Evolutionary conservation across 352 stramenopile genomes (phyloP).

Genomic region (Pythium diclinum): DNA sequence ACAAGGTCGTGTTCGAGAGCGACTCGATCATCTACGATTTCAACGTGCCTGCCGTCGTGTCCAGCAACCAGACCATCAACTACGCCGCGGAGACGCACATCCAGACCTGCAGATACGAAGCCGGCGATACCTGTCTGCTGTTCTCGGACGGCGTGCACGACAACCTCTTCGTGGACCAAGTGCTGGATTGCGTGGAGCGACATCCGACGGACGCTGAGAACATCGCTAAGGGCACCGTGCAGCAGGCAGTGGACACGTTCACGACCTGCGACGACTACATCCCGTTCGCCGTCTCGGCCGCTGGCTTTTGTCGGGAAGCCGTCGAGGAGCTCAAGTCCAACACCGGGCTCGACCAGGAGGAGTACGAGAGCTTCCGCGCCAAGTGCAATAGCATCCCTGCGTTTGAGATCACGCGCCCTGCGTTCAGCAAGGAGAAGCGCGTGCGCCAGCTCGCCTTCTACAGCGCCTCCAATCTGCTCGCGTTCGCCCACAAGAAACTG

Average conservation of each 20-base stretch:
- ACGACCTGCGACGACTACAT: constrained; percentile 64
- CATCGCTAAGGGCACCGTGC: constrained; percentile 71
- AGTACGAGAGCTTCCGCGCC: constrained; percentile 65
- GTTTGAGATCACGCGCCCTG: constrained; percentile 50
- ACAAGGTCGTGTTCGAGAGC: constrained; percentile 78
- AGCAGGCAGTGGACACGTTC: constrained; percentile 71
- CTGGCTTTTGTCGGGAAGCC: constrained; percentile 74
- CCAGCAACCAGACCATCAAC: constrained; percentile 83
- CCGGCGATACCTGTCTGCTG: constrained; percentile 72
- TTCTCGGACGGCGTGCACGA: constrained; percentile 89
- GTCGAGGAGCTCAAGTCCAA: constrained; percentile 75
- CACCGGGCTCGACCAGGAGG: constrained; percentile 51
- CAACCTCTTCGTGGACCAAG: constrained; percentile 85
- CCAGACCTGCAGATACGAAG: constrained; percentile 68
- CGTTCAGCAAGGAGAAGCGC: constrained; percentile 80
- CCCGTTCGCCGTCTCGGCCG: constrained; percentile 80
- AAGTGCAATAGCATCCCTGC: constrained; percentile 76
- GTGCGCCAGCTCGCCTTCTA: constrained; percentile 87
- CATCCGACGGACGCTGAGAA: constrained; percentile 52
- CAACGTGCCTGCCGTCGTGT: constrained; percentile 86
- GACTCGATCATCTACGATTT: constrained; percentile 91
- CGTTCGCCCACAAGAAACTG: constrained; percentile 86
- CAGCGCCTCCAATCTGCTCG: constrained; percentile 84
- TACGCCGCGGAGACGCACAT: constrained; percentile 70
- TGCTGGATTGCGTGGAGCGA: constrained; percentile 56